Evolutionary conservation across 2,329 filamentous ascomycete species (phyloP).

Genomic region (Pezizomycotina sp.): DNA sequence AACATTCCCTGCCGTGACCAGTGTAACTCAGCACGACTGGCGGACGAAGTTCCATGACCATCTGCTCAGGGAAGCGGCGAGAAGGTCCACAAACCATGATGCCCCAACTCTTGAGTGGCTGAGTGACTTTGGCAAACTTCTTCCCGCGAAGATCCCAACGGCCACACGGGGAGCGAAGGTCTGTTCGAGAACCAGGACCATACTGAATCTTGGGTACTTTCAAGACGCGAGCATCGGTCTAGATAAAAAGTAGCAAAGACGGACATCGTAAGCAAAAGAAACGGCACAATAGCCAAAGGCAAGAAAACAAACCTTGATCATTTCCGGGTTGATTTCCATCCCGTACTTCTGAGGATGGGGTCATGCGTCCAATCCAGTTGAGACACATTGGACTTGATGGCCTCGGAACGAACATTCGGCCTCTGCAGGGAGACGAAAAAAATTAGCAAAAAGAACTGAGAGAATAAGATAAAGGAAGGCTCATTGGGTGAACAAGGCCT

Average conservation of each 20-base stretch:
- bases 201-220: slow-evolving; percentile 56
- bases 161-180: slow-evolving; percentile 35
- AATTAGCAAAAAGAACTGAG: not conserved
- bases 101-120: slow-evolving; percentile 55
- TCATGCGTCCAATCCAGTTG: slow-evolving; percentile 55
- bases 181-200: slow-evolving; percentile 27
- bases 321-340: slow-evolving; percentile 46
- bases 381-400: slow-evolving; percentile 51
- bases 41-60: slow-evolving; percentile 38
- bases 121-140: slow-evolving; percentile 54
- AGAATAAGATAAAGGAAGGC: not conserved
- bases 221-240: slow-evolving; percentile 54
- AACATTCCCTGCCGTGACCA: slow-evolving; percentile 44
- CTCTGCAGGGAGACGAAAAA: slow-evolving; percentile 26
- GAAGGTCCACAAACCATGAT: slow-evolving; percentile 39
- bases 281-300: slow-evolving; percentile 2
- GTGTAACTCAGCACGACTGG: slow-evolving; percentile 46
- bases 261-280: not conserved
- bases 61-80: slow-evolving; percentile 36
- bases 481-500: no score
- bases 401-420: slow-evolving; percentile 48
- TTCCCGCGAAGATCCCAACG: slow-evolving; percentile 79
- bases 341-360: slow-evolving; percentile 56
- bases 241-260: slow-evolving; percentile 11
- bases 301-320: slow-evolving; percentile 36